Evolutionary conservation across 495 filamentous ascomycete species (phyloP).

Genomic region (Apodospora peruviana): DNA sequence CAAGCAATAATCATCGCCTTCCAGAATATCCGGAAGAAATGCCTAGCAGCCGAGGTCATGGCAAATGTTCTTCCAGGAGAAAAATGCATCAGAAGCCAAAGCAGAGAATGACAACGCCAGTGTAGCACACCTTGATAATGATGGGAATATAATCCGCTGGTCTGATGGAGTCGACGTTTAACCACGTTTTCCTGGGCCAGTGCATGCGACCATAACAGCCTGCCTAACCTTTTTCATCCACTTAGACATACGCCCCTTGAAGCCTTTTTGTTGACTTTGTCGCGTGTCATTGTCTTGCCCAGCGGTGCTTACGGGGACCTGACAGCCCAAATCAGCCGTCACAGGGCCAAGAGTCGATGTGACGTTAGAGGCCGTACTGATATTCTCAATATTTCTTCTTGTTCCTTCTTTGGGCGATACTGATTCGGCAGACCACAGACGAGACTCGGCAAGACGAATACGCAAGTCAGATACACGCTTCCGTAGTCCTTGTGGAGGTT

Average conservation of each 20-base stretch:
- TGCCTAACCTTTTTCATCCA: slow-evolving; percentile 20
- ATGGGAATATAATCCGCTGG: neutral
- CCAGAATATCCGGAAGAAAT: too few species aligned
- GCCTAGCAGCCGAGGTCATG: neutral
- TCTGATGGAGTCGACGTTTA: neutral
- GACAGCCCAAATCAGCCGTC: neutral
- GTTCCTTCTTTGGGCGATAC: neutral
- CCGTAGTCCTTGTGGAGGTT: slow-evolving; percentile 11
- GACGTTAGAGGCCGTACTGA: neutral
- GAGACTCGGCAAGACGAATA: slow-evolving; percentile 12
- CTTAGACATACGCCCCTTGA: slow-evolving; percentile 17
- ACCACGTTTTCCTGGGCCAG: slow-evolving; percentile 14
- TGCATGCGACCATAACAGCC: slow-evolving; percentile 16
- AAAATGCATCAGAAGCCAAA: neutral
- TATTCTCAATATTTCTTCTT: neutral
- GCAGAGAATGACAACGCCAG: too few species aligned
- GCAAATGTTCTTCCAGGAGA: slow-evolving; percentile 1
- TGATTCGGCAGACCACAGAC: slow-evolving; percentile 2
- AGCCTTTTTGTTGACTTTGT: slow-evolving; percentile 3
- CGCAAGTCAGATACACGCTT: slow-evolving; percentile 20
- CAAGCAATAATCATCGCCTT: too few species aligned
- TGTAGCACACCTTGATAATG: neutral
- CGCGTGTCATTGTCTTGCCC: neutral
- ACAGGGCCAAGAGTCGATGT: neutral
- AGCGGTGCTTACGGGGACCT: neutral